These are phyloP conservation scores for Dendrobium chrysotoxum DNA, from an alignment of 106 monocot genomes.

Conservation along the genomic window DNA sequence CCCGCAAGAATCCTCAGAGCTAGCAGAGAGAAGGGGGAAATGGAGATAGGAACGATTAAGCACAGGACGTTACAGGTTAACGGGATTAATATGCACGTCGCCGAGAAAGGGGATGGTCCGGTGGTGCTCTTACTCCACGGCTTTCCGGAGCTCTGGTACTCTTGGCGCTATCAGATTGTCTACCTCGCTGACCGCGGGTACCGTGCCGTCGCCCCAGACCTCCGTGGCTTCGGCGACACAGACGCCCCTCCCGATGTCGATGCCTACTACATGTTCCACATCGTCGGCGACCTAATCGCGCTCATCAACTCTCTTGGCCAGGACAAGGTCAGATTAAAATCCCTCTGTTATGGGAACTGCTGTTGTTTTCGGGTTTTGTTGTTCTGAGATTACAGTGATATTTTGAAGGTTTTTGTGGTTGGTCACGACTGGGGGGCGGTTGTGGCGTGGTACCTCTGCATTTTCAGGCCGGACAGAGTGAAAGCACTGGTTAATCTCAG, in stretches of 20 bases:
- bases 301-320: conserved; percentile 33
- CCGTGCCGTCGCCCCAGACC: conserved; percentile 56
- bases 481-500: conserved; percentile 47
- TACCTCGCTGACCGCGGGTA: conserved; percentile 27
- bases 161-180: conserved; percentile 50
- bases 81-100: conserved; percentile 27
- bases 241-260: conserved; percentile 17
- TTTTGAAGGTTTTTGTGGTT: conserved; percentile 54
- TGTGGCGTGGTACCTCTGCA: conserved; percentile 54
- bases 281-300: conserved; percentile 36
- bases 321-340: conserved; percentile 30
- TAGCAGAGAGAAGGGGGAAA: background rate
- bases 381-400: background rate
- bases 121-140: conserved; percentile 33
- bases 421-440: conserved; percentile 81
- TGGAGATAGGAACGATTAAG: background rate
- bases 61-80: conserved; percentile 8
- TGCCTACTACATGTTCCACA: conserved; percentile 28
- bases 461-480: conserved; percentile 53
- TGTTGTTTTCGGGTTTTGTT: no score
- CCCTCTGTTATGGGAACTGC: background rate
- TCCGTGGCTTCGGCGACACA: conserved; percentile 58
- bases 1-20: background rate
- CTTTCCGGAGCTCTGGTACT: conserved; percentile 47
- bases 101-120: conserved; percentile 31